Percentiles rank a stretch among this genome's conserved stretches.
These are phyloP conservation scores for Malus fusca DNA, from an alignment of 306 rosid species.

Conservation along the genomic window DNA sequence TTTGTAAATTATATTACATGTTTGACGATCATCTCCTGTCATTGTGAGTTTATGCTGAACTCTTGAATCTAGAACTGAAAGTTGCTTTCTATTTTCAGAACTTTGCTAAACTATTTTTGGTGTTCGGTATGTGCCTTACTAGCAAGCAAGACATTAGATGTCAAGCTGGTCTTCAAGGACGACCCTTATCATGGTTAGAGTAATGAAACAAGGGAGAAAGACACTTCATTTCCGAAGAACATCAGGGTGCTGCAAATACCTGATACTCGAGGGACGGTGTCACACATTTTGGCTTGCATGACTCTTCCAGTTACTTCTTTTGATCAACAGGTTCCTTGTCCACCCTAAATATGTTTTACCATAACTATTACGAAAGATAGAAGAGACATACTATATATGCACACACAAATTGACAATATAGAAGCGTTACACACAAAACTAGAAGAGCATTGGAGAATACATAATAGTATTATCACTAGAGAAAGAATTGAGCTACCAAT, in stretches of 20 bases:
- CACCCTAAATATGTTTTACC: conserved; percentile 47
- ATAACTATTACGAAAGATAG: not conserved
- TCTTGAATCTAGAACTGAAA: not conserved
- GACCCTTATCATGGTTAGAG: not conserved
- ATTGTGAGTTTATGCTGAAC: not conserved
- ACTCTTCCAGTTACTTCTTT: conserved; percentile 68
- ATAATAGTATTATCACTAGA: not conserved
- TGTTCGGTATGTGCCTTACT: not conserved
- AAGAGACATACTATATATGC: no score
- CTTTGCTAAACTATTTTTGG: not conserved
- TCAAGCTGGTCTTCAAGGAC: not conserved
- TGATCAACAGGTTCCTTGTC: conserved; percentile 93
- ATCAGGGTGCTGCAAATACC: conserved; percentile 30
- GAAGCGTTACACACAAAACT: not conserved
- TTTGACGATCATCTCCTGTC: not conserved
- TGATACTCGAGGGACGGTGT: conserved; percentile 69
- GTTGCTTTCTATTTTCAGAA: not conserved
- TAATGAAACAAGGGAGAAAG: not conserved
- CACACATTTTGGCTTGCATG: conserved; percentile 96
- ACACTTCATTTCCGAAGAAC: not conserved
- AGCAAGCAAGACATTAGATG: not conserved
- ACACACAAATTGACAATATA: not conserved
- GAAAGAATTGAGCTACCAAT: not conserved
- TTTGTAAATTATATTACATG: not conserved
- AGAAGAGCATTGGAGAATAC: not conserved